Evolutionary conservation across 2,329 filamentous ascomycete species (phyloP), one percentile per base, ranked within the genome.

Genomic region (Metarhizium rileyi): DNA sequence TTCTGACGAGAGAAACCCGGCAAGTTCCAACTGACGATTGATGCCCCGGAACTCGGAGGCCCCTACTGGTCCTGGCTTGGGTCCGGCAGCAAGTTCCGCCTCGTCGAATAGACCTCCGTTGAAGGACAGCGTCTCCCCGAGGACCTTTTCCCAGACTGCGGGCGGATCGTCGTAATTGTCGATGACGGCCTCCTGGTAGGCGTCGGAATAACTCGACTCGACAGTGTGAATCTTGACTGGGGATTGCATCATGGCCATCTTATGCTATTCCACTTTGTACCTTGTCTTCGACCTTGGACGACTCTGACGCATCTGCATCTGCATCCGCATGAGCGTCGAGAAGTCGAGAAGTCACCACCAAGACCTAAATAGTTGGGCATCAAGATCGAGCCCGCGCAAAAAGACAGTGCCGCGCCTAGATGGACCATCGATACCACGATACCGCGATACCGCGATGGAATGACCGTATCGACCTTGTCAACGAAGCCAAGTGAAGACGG

Each of bases 111-210:
- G 30, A 25, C 46, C 46, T 8, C 28, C 28, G 10, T 47, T 36
- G 33, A 47, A 47, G 23, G 35, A 38, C 26, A 47, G 22, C n/a
- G 46, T 40, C 25, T 45, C 23, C 16, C 46, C 50, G 7, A 51
- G 33, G 4, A 45, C 41, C 28, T 46, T 51, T 25, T 49, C 23
- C 50, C 46, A 49, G 16, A 49, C 23, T 22, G 48, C 40, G 9
- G 50, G 46, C 10, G 41, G 46, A 16, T 51, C 50, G 20, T 49
- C 33, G 46, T 51, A 49, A 22, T 25, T 49, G 28, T 16, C 23
- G 14, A 51, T 25, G 28, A 49, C 47, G 4, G 38, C 42, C 14
- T 51, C 46, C 40, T 51, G 46, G 18, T 51, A 51, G 20, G 30
- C 18, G 26, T 49, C 46, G 22, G 27, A 43, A 18, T 44, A 40